Percentiles rank a stretch among this genome's conserved stretches.
These are phyloP conservation scores for Colletotrichum graminicola DNA, from an alignment of 2,329 filamentous ascomycete genomes.

Conservation along the genomic window DNA sequence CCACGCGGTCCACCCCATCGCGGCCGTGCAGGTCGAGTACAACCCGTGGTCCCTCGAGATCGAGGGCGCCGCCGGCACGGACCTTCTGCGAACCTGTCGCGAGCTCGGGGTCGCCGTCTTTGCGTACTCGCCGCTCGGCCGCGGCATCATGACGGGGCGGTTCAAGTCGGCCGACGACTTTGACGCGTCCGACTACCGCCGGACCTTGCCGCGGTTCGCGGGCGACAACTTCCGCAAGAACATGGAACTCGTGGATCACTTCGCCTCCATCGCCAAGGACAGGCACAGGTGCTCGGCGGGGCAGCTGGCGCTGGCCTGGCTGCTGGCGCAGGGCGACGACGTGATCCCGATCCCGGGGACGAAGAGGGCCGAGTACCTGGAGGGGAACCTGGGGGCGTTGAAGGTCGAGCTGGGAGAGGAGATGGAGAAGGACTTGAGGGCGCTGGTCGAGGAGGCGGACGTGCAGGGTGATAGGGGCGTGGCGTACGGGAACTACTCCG, in stretches of 20 bases:
- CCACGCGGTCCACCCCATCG: slow-evolving; percentile 61
- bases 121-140: slow-evolving; percentile 70
- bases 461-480: slow-evolving; percentile 45
- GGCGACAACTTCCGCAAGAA: slow-evolving; percentile 69
- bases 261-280: slow-evolving; percentile 60
- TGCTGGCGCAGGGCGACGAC: slow-evolving; percentile 70
- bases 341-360: slow-evolving; percentile 70
- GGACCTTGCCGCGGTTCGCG: slow-evolving; percentile 60
- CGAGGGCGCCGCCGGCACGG: slow-evolving; percentile 61
- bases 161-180: slow-evolving; percentile 62
- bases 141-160: slow-evolving; percentile 67
- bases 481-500: slow-evolving; percentile 3
- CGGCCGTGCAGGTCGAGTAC: slow-evolving; percentile 68
- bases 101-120: slow-evolving; percentile 70
- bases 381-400: slow-evolving; percentile 57
- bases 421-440: slow-evolving; percentile 52
- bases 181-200: slow-evolving; percentile 61
- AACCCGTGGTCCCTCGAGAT: slow-evolving; percentile 68
- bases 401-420: slow-evolving; percentile 50
- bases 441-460: slow-evolving; percentile 46
- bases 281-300: slow-evolving; percentile 66
- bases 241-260: slow-evolving; percentile 62
- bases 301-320: slow-evolving; percentile 73
- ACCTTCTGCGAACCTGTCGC: slow-evolving; percentile 66
- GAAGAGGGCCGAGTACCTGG: slow-evolving; percentile 60